Percentiles rank a stretch among this genome's conserved stretches.
phyloP scores from a whole-genome alignment of 2,329 filamentous ascomycete genomes.

The Epichloe typhina region DNA sequence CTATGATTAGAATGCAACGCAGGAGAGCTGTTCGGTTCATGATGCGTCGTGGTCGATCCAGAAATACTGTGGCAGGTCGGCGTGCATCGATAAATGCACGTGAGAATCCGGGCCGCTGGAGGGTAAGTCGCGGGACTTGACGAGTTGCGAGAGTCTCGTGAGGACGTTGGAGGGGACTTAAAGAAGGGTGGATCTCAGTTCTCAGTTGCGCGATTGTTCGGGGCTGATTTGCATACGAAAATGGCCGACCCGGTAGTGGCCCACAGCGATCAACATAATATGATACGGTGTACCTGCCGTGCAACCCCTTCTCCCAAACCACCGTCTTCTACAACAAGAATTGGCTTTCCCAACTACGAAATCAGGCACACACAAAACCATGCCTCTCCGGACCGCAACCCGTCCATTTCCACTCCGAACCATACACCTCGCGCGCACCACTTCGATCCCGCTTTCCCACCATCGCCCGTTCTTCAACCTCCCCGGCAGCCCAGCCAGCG shows the following conservation, averaged over 20 bases:
- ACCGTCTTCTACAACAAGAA: background rate
- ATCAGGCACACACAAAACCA: background rate
- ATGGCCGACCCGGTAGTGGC: too few relatives aligned
- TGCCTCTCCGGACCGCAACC: slow-evolving; percentile 1
- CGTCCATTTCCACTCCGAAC: background rate
- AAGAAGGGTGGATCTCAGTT: background rate
- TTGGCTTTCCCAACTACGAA: background rate
- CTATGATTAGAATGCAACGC: slow-evolving; percentile 11
- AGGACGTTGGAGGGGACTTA: background rate
- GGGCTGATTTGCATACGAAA: too few relatives aligned
- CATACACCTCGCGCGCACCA: background rate
- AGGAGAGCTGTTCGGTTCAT: slow-evolving; percentile 10
- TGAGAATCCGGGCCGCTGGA: background rate
- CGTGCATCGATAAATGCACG: background rate
- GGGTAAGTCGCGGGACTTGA: background rate
- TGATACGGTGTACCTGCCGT: too few relatives aligned
- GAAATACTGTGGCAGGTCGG: background rate
- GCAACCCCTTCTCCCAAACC: background rate
- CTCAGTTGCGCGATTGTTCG: background rate
- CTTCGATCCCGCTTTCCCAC: slow-evolving; percentile 1
- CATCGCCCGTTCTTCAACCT: slow-evolving; percentile 9
- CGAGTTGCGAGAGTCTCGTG: background rate
- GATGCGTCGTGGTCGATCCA: slow-evolving; percentile 7
- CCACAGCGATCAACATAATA: too few relatives aligned
- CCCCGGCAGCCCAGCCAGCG: slow-evolving; percentile 13